Base-by-base conservation (phyloP, 1,139 yeast genomes). In the Yamadazyma diddensiae region DNA sequence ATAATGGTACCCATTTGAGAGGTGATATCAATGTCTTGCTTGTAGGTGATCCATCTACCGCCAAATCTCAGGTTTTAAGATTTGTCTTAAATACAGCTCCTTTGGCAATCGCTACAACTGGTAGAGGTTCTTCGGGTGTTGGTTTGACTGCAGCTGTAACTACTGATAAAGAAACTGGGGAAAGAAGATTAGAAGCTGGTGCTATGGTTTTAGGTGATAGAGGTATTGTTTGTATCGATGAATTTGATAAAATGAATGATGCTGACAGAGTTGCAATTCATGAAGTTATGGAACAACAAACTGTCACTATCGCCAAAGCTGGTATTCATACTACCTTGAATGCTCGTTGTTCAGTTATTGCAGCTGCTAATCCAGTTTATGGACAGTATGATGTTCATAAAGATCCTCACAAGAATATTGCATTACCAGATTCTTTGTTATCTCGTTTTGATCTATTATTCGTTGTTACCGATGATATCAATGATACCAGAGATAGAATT, bases 41-140 rank as follows among this genome's bases (percentile, higher is more conserved):
- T 95, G 97, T 92, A 24, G 99, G 99, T 62, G 99, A 92, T 58
- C 99, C 99, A 5, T 88, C 97, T 5, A 92, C 98, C 10, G 98
- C 98, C 22, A 92, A 92, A 57, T 90, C 97, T 3, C 98, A 92
- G 63, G 82, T 92, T 65, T 73, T 92, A 42, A 73, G 98, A 47
- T 92, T 92, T 55, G 97, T 94, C 13, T 69, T 92, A 41, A 92
- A 92, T 56, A 92, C 97, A 0, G 98, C 98, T 0, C 72, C 94
- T 2, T 69, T 92, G 48, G 98, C 98, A 2, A 90, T 92, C 49
- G 97, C 98, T 17, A 94, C 99, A 1, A 94, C 99, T 1, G 99
- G 99, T 67, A 79, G 96, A 59, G 99, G 98, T 39, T 90, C 97
- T 11, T 90, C 98, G 0, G 99, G 98, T 59, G 99, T 94, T 30